These are phyloP conservation scores for Rhodotorula sp. DNA, from an alignment of 1,284 basidiomycete species.

Conservation along the genomic window DNA sequence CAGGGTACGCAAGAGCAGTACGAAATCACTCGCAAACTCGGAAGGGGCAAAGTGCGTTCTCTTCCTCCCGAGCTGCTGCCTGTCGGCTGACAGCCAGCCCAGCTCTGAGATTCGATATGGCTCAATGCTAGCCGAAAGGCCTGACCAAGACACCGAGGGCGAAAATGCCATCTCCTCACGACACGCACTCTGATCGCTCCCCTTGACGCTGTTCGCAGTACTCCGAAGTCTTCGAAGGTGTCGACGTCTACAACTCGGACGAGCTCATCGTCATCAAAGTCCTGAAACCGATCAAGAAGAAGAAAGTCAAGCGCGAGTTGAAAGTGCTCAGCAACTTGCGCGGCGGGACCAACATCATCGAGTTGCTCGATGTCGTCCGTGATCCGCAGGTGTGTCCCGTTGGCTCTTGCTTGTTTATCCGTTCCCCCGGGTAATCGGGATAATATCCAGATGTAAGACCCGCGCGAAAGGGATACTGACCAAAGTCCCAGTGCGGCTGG, in stretches of 20 bases:
- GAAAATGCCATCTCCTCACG: too few relatives aligned
- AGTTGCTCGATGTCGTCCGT: slow-evolving; percentile 89
- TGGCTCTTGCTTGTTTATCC: slow-evolving; percentile 50
- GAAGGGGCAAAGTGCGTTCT: slow-evolving; percentile 67
- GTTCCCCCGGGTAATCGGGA: too few relatives aligned
- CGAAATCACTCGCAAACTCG: slow-evolving; percentile 95
- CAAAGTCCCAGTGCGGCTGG: too few relatives aligned
- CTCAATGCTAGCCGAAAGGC: too few relatives aligned
- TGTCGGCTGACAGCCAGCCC: too few relatives aligned
- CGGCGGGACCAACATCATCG: slow-evolving; percentile 84
- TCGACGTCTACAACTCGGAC: slow-evolving; percentile 79
- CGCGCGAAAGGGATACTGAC: too few relatives aligned
- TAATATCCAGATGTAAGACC: too few relatives aligned
- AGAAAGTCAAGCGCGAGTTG: slow-evolving; percentile 63
- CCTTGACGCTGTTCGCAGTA: slow-evolving; percentile 53
- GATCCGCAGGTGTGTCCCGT: slow-evolving; percentile 55
- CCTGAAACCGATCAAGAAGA: slow-evolving; percentile 96
- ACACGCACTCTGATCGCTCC: too few relatives aligned
- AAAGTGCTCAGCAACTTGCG: slow-evolving; percentile 97
- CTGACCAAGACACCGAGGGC: too few relatives aligned
- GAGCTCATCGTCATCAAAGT: slow-evolving; percentile 99
- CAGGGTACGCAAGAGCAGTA: slow-evolving; percentile 80
- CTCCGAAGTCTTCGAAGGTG: slow-evolving; percentile 96
- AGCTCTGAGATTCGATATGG: too few relatives aligned
- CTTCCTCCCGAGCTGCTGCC: slow-evolving; percentile 27